Base-by-base conservation (phyloP, 2,329 filamentous ascomycete species). In the Epichloe festucae region DNA sequence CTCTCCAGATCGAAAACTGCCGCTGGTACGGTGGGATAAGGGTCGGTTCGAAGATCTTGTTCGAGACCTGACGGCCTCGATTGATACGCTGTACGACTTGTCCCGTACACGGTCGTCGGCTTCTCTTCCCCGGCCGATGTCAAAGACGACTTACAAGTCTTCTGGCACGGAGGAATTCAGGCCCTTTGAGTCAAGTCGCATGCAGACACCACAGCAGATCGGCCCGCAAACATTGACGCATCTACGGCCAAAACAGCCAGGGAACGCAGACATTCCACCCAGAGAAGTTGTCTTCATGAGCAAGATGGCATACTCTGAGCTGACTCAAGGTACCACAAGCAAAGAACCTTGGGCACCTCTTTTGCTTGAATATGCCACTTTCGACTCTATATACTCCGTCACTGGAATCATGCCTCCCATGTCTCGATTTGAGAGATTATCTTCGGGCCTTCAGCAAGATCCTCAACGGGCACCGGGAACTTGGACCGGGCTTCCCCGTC, bases 11-110 rank as follows among this genome's bases (percentile, higher is more conserved):
- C 70, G 71, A 49, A 83, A 84, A 62, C 65, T 69, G 5, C 70
- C 76, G 0, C 63, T 82, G 56, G 76, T 84, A 46, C 73, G 77
- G 41, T 86, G 81, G 75, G 82, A 88, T 67, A 85, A 84, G 63
- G 71, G 72, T n/a, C 78, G 83, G 51, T 89, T 90, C 58, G 81
- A 87, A 59, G 85, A 89, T 59, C 71, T 90, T 14, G 77, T 89
- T 40, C 77, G 78, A 55, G 85, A 90, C 60, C 71, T 90, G 56
- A 89, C 85, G 15, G 79, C 80, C 5, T 88, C 84, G 2, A 88
- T 90, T 63, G 87, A 90, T 65, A 88, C 84, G 0, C 74, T 91
- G 1, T 89, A 87, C 63, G 85, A 89, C 60, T 72, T 90, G 14
- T 89, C 85, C 0, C 72, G 82, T 48, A 84, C 84, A 14, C 73